Conservation (phyloP, 1,139 yeast species). For the Casaregolazyma suthepensis region DNA sequence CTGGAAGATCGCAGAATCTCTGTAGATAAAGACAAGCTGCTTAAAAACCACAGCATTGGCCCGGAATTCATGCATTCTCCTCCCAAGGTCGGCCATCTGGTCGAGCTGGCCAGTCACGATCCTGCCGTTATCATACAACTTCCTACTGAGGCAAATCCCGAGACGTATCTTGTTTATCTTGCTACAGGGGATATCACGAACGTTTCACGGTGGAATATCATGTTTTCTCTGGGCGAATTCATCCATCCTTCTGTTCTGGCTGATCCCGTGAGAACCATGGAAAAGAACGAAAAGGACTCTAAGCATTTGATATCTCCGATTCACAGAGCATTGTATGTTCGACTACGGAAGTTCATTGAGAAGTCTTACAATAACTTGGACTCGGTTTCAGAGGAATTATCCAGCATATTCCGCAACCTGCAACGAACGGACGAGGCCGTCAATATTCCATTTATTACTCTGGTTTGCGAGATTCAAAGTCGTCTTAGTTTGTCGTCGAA, state of each 20-base stretch:
- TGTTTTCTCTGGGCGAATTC: slow-evolving; percentile 13
- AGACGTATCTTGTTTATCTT: slow-evolving; percentile 1
- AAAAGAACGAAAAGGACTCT: slow-evolving; percentile 9
- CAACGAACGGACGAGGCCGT: slow-evolving; percentile 14
- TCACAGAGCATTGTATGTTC: slow-evolving; percentile 10
- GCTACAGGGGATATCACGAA: slow-evolving; percentile 12
- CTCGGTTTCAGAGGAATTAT: slow-evolving; percentile 7
- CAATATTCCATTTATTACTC: slow-evolving; percentile 23
- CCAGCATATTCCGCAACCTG: slow-evolving; percentile 11
- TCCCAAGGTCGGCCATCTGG: slow-evolving; percentile 7
- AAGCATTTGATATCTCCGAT: slow-evolving; percentile 8
- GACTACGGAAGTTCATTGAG: slow-evolving; percentile 9
- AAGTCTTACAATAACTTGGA: slow-evolving; percentile 9
- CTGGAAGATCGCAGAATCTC: slow-evolving; percentile 2
- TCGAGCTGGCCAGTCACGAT: neutral
- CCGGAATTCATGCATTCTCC: slow-evolving; percentile 4
- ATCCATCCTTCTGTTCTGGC: slow-evolving; percentile 8
- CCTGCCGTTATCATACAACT: slow-evolving; percentile 3
- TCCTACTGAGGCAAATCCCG: slow-evolving; percentile 4
- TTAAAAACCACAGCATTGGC: slow-evolving; percentile 2
- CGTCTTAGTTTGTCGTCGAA: slow-evolving; percentile 5
- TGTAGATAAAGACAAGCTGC: neutral
- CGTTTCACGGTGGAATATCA: slow-evolving; percentile 8
- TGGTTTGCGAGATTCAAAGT: slow-evolving; percentile 16
- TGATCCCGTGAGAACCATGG: slow-evolving; percentile 7